A percentile compares a stretch with the other conserved stretches of the same genome.
Conservation (phyloP, 2,329 filamentous ascomycete species). For the Aspergillus sp. region DNA sequence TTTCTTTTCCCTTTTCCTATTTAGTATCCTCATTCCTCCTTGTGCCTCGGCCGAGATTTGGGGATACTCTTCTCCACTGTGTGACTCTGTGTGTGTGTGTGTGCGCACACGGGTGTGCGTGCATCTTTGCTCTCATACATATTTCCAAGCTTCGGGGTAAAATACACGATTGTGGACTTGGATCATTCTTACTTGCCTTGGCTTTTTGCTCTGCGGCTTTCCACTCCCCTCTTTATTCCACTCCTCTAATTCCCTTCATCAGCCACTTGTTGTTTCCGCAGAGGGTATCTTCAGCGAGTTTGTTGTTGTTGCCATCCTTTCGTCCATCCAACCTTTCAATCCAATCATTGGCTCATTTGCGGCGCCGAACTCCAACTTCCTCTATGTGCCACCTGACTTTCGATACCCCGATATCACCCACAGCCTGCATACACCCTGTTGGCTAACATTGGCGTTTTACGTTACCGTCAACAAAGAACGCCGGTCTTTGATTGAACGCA, state of each 20-base stretch:
- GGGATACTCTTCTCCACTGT: too few species aligned
- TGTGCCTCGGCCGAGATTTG: neutral
- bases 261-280: neutral
- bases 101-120: neutral
- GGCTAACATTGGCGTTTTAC: neutral
- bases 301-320: neutral
- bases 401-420: neutral
- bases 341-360: neutral
- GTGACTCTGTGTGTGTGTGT: neutral
- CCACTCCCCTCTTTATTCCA: neutral
- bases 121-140: neutral
- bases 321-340: neutral
- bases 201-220: neutral
- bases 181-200: neutral
- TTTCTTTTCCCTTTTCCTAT: neutral
- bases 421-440: conserved; percentile 2
- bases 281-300: neutral
- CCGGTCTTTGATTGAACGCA: neutral
- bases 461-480: neutral
- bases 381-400: conserved; percentile 6
- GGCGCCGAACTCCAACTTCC: neutral
- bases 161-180: neutral
- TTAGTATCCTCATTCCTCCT: neutral
- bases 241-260: too few species aligned
- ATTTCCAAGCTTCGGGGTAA: neutral